These are phyloP conservation scores for Eucalyptus pauciflora DNA, from an alignment of 345 rosid genomes.

Conservation along the genomic window DNA sequence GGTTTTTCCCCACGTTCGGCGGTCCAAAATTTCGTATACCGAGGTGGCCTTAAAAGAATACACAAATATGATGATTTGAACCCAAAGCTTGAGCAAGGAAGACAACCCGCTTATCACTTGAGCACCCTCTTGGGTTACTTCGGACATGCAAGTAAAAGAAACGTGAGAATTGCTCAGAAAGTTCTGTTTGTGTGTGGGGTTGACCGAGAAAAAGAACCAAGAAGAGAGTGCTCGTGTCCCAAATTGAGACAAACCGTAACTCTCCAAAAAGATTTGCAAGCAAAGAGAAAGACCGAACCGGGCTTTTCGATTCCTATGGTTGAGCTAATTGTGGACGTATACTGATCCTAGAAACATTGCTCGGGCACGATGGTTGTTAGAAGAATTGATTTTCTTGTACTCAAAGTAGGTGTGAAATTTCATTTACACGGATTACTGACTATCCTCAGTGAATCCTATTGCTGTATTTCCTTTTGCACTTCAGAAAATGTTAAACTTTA, in stretches of 20 bases:
- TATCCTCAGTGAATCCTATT: too few relatives aligned
- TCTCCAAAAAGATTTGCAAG: background rate
- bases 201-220: too few relatives aligned
- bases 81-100: background rate
- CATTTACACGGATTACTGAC: too few relatives aligned
- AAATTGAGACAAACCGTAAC: background rate
- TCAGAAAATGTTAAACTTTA: too few relatives aligned
- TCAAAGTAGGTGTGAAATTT: too few relatives aligned
- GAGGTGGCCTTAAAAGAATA: background rate
- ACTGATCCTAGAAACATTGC: background rate
- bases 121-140: background rate
- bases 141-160: background rate
- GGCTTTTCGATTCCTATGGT: too few relatives aligned
- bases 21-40: background rate
- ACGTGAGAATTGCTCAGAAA: background rate
- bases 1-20: background rate
- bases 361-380: too few relatives aligned
- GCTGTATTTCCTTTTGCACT: too few relatives aligned
- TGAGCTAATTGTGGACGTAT: too few relatives aligned
- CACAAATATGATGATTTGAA: background rate
- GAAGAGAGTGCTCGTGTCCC: background rate
- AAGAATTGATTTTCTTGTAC: too few relatives aligned
- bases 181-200: background rate
- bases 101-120: background rate
- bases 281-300: background rate